Percentiles rank a stretch among this genome's conserved stretches.
These are phyloP conservation scores for Boletellus ananas DNA, from an alignment of 768 basidiomycete genomes.

Conservation along the genomic window DNA sequence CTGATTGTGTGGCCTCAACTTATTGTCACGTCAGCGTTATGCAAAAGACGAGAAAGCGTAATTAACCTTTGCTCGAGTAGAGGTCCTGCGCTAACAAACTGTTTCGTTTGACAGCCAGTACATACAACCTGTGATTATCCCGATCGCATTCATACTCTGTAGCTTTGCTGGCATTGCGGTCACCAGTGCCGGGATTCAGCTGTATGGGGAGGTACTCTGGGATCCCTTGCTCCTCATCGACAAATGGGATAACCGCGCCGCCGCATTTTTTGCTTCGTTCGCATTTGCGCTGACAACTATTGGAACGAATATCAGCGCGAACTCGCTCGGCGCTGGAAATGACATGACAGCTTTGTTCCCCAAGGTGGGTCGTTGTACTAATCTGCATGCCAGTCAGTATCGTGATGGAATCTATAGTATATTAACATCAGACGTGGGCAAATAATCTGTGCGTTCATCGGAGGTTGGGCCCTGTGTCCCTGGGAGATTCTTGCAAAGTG, in stretches of 20 bases:
- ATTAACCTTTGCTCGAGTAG: background rate
- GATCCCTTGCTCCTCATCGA: constrained; percentile 75
- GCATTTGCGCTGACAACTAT: constrained; percentile 47
- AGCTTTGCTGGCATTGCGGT: constrained; percentile 81
- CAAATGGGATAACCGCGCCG: constrained; percentile 80
- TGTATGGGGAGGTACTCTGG: constrained; percentile 45
- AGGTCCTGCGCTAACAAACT: constrained; percentile 3
- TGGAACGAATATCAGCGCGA: constrained; percentile 53
- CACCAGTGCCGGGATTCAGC: constrained; percentile 65
- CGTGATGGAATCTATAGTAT: constrained; percentile 10
- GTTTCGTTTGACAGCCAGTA: constrained; percentile 49
- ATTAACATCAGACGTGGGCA: constrained; percentile 80
- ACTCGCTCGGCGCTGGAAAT: constrained; percentile 70
- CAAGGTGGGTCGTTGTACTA: constrained; percentile 42
- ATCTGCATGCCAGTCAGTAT: background rate
- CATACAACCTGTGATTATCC: constrained; percentile 72
- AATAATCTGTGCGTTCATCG: constrained; percentile 72
- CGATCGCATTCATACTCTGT: constrained; percentile 68
- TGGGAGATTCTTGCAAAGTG: constrained; percentile 74
- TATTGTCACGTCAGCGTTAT: constrained; percentile 50
- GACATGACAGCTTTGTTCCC: constrained; percentile 77
- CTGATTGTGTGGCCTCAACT: background rate
- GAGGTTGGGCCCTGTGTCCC: constrained; percentile 81
- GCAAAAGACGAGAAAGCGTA: constrained; percentile 51
- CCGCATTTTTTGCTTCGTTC: constrained; percentile 79